Evolutionary conservation across 768 basidiomycete species (phyloP).

Genomic region (Pleurotus tuoliensis): DNA sequence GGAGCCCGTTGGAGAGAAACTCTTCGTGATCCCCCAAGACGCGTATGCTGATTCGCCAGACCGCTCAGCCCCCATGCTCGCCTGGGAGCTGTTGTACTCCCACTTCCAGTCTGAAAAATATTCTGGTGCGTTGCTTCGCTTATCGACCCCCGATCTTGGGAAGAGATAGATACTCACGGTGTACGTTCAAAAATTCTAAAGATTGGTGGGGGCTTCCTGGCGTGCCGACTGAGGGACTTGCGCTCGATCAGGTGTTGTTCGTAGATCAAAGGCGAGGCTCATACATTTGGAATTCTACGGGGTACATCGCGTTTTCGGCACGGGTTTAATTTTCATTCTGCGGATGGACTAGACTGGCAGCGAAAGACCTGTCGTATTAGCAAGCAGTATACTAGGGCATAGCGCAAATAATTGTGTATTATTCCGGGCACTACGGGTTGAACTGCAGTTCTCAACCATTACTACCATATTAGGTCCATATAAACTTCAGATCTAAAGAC

Average conservation of each 20-base stretch:
- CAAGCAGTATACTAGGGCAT: not conserved
- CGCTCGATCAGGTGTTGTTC: not conserved
- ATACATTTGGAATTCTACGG: not conserved
- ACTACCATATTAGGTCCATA: not conserved
- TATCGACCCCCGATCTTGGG: not conserved
- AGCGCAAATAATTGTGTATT: not conserved
- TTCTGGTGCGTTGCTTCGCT: not conserved
- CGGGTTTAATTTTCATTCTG: not conserved
- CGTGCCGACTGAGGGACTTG: not conserved
- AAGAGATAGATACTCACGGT: not conserved
- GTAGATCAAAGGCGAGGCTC: not conserved
- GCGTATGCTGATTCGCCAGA: not conserved
- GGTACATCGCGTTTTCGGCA: not conserved
- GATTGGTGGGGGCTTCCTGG: conserved; percentile 5
- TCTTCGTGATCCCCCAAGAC: not conserved
- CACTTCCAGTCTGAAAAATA: conserved; percentile 11
- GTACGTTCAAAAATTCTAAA: not conserved
- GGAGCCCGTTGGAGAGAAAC: not conserved
- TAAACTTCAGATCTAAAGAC: not conserved
- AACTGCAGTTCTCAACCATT: not conserved
- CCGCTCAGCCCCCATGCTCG: not conserved
- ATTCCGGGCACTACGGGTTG: not conserved
- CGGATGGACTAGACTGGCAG: too few species aligned
- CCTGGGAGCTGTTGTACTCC: conserved; percentile 7
- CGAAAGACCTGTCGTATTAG: too few species aligned